Evolutionary conservation across 2,329 filamentous ascomycete species (phyloP), one percentile per base, ranked within the genome.

Genomic region (Venturia asperata): DNA sequence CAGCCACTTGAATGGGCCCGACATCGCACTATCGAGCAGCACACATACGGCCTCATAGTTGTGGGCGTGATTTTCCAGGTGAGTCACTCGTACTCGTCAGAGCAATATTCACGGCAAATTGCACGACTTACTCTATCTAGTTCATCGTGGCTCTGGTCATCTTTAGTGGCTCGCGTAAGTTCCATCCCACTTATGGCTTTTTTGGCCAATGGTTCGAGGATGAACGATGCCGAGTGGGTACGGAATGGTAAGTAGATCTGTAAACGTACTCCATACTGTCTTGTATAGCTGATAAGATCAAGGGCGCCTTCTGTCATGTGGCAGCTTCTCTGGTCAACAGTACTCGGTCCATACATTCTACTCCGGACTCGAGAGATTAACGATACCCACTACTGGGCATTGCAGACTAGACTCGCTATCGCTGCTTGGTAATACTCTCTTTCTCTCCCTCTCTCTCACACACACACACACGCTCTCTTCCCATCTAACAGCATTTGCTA

Each of bases 311-410:
- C 84, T 0, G 81, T 86, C 56, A 77, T 86, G 63, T 88, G 85
- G 85, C 85, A 87, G 68, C 78, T 86, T 63, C 75, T 85, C 65
- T 88, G 85, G 85, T 80, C 84, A 17, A 87, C 83, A 81, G 72
- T 85, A 56, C 80, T 85, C 66, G 85, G 85, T 3, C 85, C 86
- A 24, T 78, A 82, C 69, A 78, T 87, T 67, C 79, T 89, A 4
- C 88, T 82, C 80, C 80, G 82, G 68, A 82, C 86, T 45, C 80
- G 85, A 9, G 76, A 79, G 27, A 84, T 89, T 68, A 79, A 79
- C 39, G 87, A 89, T 70, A 86, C 85, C 7, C 84, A 88, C 69
- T 83, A 85, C 65, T 89, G 87, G 87, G 79, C 85, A 13, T 71
- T 82, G 6, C 86, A 88, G 71, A 89, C 86, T 41, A 82, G 85